These are phyloP conservation scores for Fusarium nematophilum DNA, from an alignment of 2,329 filamentous ascomycete genomes.

Conservation along the genomic window DNA sequence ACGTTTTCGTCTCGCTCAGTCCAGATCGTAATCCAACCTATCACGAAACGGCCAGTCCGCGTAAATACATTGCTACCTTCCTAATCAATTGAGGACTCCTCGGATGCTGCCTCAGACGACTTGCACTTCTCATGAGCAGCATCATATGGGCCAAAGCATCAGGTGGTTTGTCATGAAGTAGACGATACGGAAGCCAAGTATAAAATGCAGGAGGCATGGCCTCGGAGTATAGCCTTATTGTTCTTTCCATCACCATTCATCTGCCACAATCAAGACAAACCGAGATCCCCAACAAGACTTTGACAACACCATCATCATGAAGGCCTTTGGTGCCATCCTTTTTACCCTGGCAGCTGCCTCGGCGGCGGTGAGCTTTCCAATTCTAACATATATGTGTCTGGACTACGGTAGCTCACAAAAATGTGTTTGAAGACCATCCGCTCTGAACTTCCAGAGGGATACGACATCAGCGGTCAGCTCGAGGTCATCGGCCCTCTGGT, in stretches of 20 bases:
- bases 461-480: background rate
- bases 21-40: too few relatives aligned
- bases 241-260: background rate
- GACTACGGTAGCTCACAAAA: background rate
- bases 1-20: too few relatives aligned
- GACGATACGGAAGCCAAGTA: too few relatives aligned
- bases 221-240: background rate
- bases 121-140: too few relatives aligned
- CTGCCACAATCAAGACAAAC: background rate
- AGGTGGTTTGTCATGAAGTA: too few relatives aligned
- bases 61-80: too few relatives aligned
- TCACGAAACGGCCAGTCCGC: too few relatives aligned
- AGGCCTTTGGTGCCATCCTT: slow-evolving; percentile 1
- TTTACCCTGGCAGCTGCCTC: background rate
- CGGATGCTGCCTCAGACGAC: too few relatives aligned
- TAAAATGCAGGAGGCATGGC: too few relatives aligned
- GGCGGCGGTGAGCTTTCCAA: background rate
- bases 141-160: too few relatives aligned
- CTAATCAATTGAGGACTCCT: too few relatives aligned
- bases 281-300: background rate
- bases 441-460: background rate
- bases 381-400: background rate
- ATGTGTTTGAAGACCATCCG: background rate
- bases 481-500: slow-evolving; percentile 1
- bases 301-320: background rate